Conservation (phyloP, 139 green algal species). For the Micromonas commoda region DNA sequence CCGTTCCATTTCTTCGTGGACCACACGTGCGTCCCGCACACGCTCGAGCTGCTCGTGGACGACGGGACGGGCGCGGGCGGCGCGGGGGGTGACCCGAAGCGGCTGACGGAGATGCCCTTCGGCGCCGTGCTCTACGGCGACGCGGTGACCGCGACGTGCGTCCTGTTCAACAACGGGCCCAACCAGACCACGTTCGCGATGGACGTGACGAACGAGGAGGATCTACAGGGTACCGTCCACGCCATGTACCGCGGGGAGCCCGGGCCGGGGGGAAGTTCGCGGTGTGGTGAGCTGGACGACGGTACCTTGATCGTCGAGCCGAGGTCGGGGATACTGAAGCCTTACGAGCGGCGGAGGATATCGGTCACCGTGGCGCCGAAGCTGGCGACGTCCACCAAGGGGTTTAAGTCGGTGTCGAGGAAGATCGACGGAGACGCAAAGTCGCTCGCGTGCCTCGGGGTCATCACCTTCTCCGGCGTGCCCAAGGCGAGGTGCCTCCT, state of each 20-base stretch:
- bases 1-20: not conserved
- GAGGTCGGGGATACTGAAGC: not conserved
- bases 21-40: not conserved
- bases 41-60: not conserved
- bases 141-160: not conserved
- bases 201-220: no score
- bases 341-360: not conserved
- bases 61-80: not conserved
- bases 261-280: no score
- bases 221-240: no score
- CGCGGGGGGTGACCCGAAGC: no score
- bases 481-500: not conserved
- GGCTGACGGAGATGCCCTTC: constrained; percentile 7
- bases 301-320: no score
- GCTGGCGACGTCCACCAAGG: not conserved
- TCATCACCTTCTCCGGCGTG: not conserved
- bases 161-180: constrained; percentile 27
- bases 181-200: no score
- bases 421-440: not conserved
- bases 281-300: no score
- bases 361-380: not conserved
- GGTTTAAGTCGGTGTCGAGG: not conserved
- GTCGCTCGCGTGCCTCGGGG: not conserved
- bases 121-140: constrained; percentile 23
- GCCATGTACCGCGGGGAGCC: no score